Base-by-base conservation (phyloP, 164 flowering plant genomes). In the Vitis rotundifolia region DNA sequence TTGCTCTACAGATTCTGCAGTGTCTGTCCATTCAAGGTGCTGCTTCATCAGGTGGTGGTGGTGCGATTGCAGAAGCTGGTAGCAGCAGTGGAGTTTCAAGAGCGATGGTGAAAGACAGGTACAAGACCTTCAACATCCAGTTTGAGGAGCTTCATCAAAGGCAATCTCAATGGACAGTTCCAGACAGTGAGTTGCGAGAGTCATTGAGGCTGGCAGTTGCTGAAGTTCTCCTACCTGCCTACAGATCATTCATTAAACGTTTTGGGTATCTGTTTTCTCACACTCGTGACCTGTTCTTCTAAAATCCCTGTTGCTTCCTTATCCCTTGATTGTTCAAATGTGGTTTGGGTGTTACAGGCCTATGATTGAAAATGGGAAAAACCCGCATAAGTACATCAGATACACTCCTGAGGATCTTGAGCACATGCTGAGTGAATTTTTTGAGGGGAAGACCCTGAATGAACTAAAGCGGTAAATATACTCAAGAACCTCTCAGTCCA, bases 111-210 rank as follows among this genome's bases (percentile, higher is more conserved):
- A 94, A 94, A 73, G 98, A 94, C 59, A 91, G 94, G 79, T 87
- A 87, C 73, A 95, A 90, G 86, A 82, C 80, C 10, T 95, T 95
- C 73, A 95, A 93, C 71, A 16, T 79, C 50, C 90, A 85, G 76
- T 93, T 93, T 82, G 98, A 95, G 74, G 99, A 95, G 82, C 88
- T 95, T 80, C 97, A 95, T 82, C 94, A 86, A 64, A 86, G 93
- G 76, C 99, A 95, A 80, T 87, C 91, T 73, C 98, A 93, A 69
- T 95, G 99, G 99, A 88, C 99, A 15, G 98, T 95, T 62, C 97
- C 99, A 26, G 99, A 95, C 70, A 85, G 87, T 15, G 99, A 95
- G 79, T 75, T 95, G 73, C 86, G 98, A 1, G 99, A 95, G 70
- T 93, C 98, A 28, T 70, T 95, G 56, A 89, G 96, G 83, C 89